Evolutionary conservation across 305 asterid species (phyloP), one percentile per base, ranked within the genome.

Genomic region (Ajuga reptans): DNA sequence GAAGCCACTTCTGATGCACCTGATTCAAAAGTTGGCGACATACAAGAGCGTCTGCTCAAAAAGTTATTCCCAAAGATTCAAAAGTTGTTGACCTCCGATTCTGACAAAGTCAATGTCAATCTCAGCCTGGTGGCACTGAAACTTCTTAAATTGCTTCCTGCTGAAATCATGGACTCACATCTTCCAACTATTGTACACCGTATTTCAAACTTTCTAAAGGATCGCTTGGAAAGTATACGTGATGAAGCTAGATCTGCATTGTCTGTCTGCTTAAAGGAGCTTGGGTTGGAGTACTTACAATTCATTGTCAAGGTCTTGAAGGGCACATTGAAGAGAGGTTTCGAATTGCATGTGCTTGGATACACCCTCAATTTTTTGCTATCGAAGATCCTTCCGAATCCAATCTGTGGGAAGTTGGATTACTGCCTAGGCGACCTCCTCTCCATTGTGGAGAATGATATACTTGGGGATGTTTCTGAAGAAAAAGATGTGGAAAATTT

Each of bases 401-500:
- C 90, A 10, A 72, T 80, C 29, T 66, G 77, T 52, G 97, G 96
- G 37, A 86, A 81, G 77, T 76, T 94, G 84, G 97, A 94, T 74
- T 85, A 84, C 79, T 94, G 97, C 72, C 78, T 94, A 67, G 84
- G 69, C 24, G 99, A 91, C 75, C 96, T 94, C 78, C 91, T 94
- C 21, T 79, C 83, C 33, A 82, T 94, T 49, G 84, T 81, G 47
- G 84, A 77, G 75, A 87, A 78, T 68, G 99, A 94, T 79, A 87
- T 94, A 71, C 87, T 94, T 54, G 97, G 96, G 62, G 95, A 77
- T 80, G 96, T 94, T 82, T 89, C 99, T 8, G 96, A 87, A 68
- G 91, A 94, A 89, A 94, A 94, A 82, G 99, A 94, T 66, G 99
- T 91, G 64, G 99, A 94, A 17, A 91, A 91, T 83, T 80, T 91